Base-by-base conservation (phyloP, 2,329 filamentous ascomycete genomes). In the Ophiostoma perfectum region DNA sequence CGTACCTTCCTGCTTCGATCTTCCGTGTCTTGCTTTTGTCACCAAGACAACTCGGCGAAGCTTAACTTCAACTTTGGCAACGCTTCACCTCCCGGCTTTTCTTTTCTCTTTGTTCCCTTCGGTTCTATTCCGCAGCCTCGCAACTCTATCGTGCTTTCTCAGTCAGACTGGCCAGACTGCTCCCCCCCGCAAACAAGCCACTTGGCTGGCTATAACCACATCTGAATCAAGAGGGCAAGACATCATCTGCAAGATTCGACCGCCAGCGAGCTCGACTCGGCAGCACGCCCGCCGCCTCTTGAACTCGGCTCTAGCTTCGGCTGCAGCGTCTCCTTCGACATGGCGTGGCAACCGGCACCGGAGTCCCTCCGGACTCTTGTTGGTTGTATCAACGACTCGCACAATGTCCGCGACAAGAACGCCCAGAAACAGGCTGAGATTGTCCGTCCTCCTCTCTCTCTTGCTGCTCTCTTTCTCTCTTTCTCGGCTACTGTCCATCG, bases 271-370 rank as follows among this genome's bases (percentile, higher is more conserved):
- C 27, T 27, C 27, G 27, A 27, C 27, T 27, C 27, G 27, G 27
- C 27, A 27, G 27, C 27, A 27, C 27, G 27, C 27, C 27, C 27
- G 27, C 27, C 27, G 27, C 27, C 27, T 27, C 27, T 27, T 27
- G 27, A 27, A 1, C 2, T 27, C 27, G 27, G 27, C 27, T 27
- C 27, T 27, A 27, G 27, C 27, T 27, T 27, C 27, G 27, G 27
- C 27, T 27, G 27, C 27, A 27, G 27, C 27, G 27, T 27, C 27
- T 27, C 27, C 27, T 27, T 27, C 27, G 71, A 47, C 77, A 97
- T 97, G 93, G 87, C 89, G 79, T 99, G 95, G 95, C 91, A 96
- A 82, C 95, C 95, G 71, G 84, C 91, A 76, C 87, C 90, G 75
- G 91, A 93, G 83, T 92, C 90, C 78, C 84, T 99, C 83, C 86